Percentiles rank a stretch among this genome's conserved stretches.
phyloP scores from a whole-genome alignment of 768 basidiomycete genomes.

The Termitomyces sp. region DNA sequence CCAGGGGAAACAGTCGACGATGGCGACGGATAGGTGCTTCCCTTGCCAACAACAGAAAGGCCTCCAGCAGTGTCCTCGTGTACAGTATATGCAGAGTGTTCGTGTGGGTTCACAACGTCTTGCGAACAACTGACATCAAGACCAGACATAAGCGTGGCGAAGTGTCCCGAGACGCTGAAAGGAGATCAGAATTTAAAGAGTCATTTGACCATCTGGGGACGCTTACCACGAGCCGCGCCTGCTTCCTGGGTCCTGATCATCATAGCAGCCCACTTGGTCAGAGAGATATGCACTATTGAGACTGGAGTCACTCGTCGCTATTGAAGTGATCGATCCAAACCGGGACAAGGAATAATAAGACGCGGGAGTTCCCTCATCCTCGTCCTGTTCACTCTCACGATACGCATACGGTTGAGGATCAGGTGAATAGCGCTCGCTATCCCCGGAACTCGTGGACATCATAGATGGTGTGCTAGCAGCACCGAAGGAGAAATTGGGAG shows the following conservation, averaged over 20 bases:
- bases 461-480: constrained; percentile 50
- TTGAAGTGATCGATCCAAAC: constrained; percentile 60
- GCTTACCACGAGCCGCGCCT: constrained; percentile 43
- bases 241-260: constrained; percentile 21
- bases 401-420: constrained; percentile 47
- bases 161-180: constrained; percentile 33
- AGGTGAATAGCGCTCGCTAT: constrained; percentile 54
- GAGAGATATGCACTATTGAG: constrained; percentile 48
- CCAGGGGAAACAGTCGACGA: constrained; percentile 42
- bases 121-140: constrained; percentile 35
- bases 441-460: constrained; percentile 45
- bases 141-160: constrained; percentile 39
- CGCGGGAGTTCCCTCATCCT: constrained; percentile 44
- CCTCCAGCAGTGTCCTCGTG: constrained; percentile 23
- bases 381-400: constrained; percentile 48
- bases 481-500: constrained; percentile 63
- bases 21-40: constrained; percentile 34
- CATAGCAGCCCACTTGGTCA: constrained; percentile 37
- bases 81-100: constrained; percentile 20
- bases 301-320: constrained; percentile 60
- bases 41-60: constrained; percentile 9
- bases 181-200: constrained; percentile 9
- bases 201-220: constrained; percentile 16
- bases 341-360: constrained; percentile 51
- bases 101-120: constrained; percentile 13